These are phyloP conservation scores for Pleurotus citrinopileatus DNA, from an alignment of 768 basidiomycete species.

Conservation along the genomic window DNA sequence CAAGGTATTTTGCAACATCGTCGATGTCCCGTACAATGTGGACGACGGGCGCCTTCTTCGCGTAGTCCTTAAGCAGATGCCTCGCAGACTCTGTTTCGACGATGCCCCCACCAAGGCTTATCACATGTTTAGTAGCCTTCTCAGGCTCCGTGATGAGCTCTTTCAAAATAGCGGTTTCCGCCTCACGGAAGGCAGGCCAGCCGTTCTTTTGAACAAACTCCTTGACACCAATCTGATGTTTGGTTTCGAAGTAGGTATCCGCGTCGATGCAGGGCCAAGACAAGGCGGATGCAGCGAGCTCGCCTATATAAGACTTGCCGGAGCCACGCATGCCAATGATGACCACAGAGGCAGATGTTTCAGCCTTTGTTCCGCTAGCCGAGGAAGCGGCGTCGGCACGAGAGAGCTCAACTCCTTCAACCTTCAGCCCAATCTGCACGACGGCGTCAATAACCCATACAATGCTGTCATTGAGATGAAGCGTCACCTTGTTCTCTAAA, in stretches of 20 bases:
- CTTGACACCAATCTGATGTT: constrained; percentile 59
- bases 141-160: constrained; percentile 58
- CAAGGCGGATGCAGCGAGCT: constrained; percentile 69
- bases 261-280: constrained; percentile 79
- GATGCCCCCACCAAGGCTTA: constrained; percentile 93
- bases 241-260: constrained; percentile 71
- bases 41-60: constrained; percentile 62
- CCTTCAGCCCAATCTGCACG: constrained; percentile 79
- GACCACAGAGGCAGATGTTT: constrained; percentile 58
- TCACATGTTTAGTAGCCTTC: constrained; percentile 55
- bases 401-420: constrained; percentile 80
- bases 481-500: constrained; percentile 84
- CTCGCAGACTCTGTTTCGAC: constrained; percentile 83
- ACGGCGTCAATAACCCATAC: not conserved
- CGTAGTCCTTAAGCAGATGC: constrained; percentile 66
- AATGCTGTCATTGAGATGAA: not conserved
- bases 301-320: constrained; percentile 89
- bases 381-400: constrained; percentile 36
- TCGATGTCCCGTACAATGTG: constrained; percentile 78
- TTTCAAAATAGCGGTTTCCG: constrained; percentile 67
- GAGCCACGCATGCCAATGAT: constrained; percentile 96
- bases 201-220: constrained; percentile 80
- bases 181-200: constrained; percentile 87
- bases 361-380: constrained; percentile 33
- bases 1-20: constrained; percentile 81